Base-by-base conservation (phyloP, 1,139 yeast species). In the Geotrichum fermentans region DNA sequence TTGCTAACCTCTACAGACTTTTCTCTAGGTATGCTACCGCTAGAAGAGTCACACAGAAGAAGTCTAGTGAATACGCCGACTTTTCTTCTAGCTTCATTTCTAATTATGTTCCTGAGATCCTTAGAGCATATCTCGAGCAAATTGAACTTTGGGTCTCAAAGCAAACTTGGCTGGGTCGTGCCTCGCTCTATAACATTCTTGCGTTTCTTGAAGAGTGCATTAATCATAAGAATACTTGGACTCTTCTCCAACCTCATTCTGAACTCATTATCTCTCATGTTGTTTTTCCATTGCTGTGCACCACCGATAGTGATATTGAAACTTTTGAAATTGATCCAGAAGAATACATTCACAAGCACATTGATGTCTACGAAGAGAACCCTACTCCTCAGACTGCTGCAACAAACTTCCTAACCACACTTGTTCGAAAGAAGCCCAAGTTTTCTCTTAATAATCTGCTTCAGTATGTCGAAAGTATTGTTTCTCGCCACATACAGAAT, bases 301-400 rank as follows among this genome's bases (percentile, higher is more conserved):
- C 95, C 8, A 74, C 77, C 17, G 85, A 84, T 52, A 78, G 75
- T 13, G 79, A 79, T 21, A 70, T 89, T 53, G 95, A 87, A 56
- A 68, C 79, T 32, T 90, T 86, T 68, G 96, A 89, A 54, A 79
- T 77, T 53, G 97, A 92, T 62, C 97, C 97, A 4, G 85, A 80
- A 51, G 97, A 90, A 64, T 92, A 89, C 63, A 84, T 92, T 55
- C 90, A 86, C 65, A 74, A 83, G 57, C 79, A 80, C 51, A 74
- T 87, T 61, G 95, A 88, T 62, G 69, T 81, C 52, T 81, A 79
- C 60, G 80, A 85, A 56, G 95, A 86, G 56, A 75, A 79, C 33
- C 77, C 79, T 41, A 82, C 92, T 11, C 80, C 95, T 0, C 96
- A 86, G 60, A 79, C 80, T 38, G 96, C 96, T 0, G 83, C 96